A percentile compares a stretch with the other conserved stretches of the same genome.
These are phyloP conservation scores for Trametes villosa DNA, from an alignment of 768 basidiomycete species.

Conservation along the genomic window DNA sequence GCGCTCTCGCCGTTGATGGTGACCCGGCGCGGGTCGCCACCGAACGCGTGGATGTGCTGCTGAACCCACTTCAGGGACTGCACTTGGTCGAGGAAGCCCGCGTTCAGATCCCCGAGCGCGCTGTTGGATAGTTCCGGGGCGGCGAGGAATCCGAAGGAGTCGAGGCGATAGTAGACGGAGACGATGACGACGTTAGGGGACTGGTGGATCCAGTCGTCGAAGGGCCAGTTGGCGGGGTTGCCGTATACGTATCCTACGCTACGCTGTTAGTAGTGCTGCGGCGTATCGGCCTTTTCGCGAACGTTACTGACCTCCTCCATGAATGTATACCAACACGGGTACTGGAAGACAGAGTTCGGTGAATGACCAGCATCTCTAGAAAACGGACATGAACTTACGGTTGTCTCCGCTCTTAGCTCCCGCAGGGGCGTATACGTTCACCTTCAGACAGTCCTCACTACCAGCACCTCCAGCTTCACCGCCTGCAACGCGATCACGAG, in stretches of 20 bases:
- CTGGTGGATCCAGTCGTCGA: conserved; percentile 67
- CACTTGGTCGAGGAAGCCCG: conserved; percentile 58
- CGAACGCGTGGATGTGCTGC: conserved; percentile 43
- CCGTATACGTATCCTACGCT: conserved; percentile 55
- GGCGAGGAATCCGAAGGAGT: conserved; percentile 65
- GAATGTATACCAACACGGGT: conserved; percentile 47
- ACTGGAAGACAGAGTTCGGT: conserved; percentile 25
- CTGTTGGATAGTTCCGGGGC: conserved; percentile 49
- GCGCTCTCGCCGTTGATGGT: conserved; percentile 67
- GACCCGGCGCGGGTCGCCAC: conserved; percentile 43
- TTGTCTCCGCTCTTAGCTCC: conserved; percentile 50
- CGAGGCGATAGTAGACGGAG: conserved; percentile 68
- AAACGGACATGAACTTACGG: conserved; percentile 38
- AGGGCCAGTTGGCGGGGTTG: conserved; percentile 69
- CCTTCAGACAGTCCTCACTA: conserved; percentile 67
- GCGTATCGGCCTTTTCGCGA: background rate
- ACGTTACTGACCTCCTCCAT: conserved; percentile 38
- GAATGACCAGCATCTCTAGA: background rate
- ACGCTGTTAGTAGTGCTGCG: background rate
- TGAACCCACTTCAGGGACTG: conserved; percentile 46
- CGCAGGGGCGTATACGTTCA: conserved; percentile 65
- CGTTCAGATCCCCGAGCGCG: conserved; percentile 52
- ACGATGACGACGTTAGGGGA: conserved; percentile 65
- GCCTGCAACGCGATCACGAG: conserved; percentile 32
- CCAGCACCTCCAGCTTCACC: conserved; percentile 67